Evolutionary conservation across 2,329 filamentous ascomycete species (phyloP).

Genomic region (Aspergillus candidus): DNA sequence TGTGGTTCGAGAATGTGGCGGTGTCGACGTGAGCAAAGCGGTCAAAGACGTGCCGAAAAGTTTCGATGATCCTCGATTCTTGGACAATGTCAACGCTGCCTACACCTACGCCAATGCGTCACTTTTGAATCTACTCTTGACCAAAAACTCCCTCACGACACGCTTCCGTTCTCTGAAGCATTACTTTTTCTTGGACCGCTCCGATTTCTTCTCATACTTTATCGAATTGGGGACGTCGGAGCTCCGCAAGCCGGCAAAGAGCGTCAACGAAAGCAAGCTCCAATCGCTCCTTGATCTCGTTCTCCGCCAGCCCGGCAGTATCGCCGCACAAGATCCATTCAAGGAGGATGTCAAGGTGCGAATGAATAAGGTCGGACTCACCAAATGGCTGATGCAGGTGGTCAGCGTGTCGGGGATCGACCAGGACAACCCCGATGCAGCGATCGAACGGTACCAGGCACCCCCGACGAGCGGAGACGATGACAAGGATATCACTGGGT

Average conservation of each 20-base stretch:
- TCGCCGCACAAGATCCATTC: constrained; percentile 90
- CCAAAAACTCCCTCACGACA: constrained; percentile 82
- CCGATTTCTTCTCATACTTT: constrained; percentile 97
- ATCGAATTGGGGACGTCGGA: constrained; percentile 86
- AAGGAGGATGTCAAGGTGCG: constrained; percentile 97
- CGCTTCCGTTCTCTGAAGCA: constrained; percentile 89
- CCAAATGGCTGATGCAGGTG: constrained; percentile 89
- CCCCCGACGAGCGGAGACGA: constrained; percentile 62
- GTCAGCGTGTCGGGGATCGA: constrained; percentile 96
- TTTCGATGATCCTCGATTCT: constrained; percentile 84
- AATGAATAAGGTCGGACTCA: constrained; percentile 91
- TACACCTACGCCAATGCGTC: constrained; percentile 96
- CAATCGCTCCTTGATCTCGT: constrained; percentile 95
- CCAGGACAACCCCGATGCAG: constrained; percentile 61
- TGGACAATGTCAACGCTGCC: constrained; percentile 92
- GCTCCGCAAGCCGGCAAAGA: constrained; percentile 79
- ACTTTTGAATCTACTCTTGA: constrained; percentile 81
- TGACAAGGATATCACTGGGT: constrained; percentile 79
- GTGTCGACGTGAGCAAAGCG: constrained; percentile 85
- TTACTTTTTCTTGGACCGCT: constrained; percentile 97
- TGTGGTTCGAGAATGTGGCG: constrained; percentile 92
- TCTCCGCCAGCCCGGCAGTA: constrained; percentile 88
- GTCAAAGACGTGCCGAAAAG: constrained; percentile 83
- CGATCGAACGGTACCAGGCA: constrained; percentile 65
- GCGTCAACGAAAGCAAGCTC: constrained; percentile 85